Evolutionary conservation across 768 basidiomycete species (phyloP).

Genomic region (Punctularia strigosozonata): DNA sequence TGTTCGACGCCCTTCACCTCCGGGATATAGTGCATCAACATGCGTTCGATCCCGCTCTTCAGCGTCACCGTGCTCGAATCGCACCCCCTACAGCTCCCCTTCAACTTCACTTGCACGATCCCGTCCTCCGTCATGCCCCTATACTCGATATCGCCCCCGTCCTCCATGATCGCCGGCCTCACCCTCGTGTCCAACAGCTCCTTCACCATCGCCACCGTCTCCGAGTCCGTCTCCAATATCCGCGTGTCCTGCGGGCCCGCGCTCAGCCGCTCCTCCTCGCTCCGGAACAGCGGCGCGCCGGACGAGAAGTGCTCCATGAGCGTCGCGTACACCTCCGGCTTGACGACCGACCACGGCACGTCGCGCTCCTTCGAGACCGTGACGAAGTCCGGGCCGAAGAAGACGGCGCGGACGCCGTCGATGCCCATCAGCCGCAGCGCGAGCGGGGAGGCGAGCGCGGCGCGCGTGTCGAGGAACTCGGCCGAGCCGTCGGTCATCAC

Average conservation of each 20-base stretch:
- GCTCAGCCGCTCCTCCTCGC: constrained; percentile 63
- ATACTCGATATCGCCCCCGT: constrained; percentile 97
- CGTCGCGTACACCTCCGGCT: constrained; percentile 92
- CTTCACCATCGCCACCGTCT: constrained; percentile 98
- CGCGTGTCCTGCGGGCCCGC: constrained; percentile 90
- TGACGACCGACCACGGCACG: constrained; percentile 78
- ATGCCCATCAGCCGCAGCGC: constrained; percentile 92
- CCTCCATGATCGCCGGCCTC: constrained; percentile 95
- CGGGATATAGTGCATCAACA: constrained; percentile 99
- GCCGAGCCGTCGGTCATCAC: constrained; percentile 87
- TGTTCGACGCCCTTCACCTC: constrained; percentile 90
- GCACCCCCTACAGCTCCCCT: constrained; percentile 96
- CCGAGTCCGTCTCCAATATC: constrained; percentile 89
- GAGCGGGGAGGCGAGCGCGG: constrained; percentile 85
- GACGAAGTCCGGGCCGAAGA: constrained; percentile 98
- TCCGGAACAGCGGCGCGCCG: constrained; percentile 77
- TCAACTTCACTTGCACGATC: constrained; percentile 79
- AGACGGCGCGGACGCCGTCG: constrained; percentile 79
- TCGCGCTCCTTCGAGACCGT: constrained; percentile 88
- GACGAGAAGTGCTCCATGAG: constrained; percentile 98
- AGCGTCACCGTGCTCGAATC: constrained; percentile 89
- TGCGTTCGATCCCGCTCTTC: constrained; percentile 94
- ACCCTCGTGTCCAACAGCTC: constrained; percentile 92
- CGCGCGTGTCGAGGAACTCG: constrained; percentile 85
- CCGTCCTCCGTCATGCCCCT: constrained; percentile 81